Evolutionary conservation across 2,329 filamentous ascomycete genomes (phyloP).

Genomic region (Chaetomium globosum): DNA sequence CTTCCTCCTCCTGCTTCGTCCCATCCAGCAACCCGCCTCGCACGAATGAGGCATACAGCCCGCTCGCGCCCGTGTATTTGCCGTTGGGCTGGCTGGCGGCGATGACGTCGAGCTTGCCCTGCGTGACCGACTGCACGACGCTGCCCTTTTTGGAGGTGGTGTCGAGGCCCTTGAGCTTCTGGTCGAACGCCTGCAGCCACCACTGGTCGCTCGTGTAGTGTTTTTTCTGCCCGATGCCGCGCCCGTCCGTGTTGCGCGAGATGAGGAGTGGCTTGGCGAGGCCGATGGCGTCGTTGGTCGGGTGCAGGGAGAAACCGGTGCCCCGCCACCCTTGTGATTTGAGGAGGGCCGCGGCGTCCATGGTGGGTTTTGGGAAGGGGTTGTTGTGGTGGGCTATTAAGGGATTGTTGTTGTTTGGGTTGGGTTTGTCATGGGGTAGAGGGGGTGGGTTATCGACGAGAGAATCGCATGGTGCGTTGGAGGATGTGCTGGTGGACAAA

Average conservation of each 20-base stretch:
- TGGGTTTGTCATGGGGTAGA: not conserved
- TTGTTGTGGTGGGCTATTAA: not conserved
- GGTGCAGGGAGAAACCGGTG: constrained; percentile 82
- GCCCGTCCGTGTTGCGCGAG: constrained; percentile 76
- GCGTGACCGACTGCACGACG: constrained; percentile 58
- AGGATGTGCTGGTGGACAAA: not conserved
- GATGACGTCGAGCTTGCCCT: constrained; percentile 58
- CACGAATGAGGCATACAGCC: constrained; percentile 82
- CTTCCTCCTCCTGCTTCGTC: constrained; percentile 53
- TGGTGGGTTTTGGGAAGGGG: constrained; percentile 43
- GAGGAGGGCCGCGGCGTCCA: constrained; percentile 85
- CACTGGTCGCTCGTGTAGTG: constrained; percentile 78
- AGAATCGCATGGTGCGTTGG: constrained; percentile 14
- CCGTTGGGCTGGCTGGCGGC: constrained; percentile 51
- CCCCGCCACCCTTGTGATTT: constrained; percentile 88
- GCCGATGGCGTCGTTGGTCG: constrained; percentile 70
- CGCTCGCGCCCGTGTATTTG: constrained; percentile 63
- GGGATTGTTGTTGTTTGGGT: not conserved
- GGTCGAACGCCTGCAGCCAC: constrained; percentile 96
- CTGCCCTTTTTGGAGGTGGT: constrained; percentile 61
- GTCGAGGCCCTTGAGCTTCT: constrained; percentile 80
- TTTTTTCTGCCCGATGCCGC: constrained; percentile 78
- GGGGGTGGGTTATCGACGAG: not conserved
- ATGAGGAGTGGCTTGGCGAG: constrained; percentile 82
- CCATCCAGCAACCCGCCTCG: constrained; percentile 76